phyloP scores from a whole-genome alignment of 176 grass and related monocot genomes.

The Aechmea fasciata region DNA sequence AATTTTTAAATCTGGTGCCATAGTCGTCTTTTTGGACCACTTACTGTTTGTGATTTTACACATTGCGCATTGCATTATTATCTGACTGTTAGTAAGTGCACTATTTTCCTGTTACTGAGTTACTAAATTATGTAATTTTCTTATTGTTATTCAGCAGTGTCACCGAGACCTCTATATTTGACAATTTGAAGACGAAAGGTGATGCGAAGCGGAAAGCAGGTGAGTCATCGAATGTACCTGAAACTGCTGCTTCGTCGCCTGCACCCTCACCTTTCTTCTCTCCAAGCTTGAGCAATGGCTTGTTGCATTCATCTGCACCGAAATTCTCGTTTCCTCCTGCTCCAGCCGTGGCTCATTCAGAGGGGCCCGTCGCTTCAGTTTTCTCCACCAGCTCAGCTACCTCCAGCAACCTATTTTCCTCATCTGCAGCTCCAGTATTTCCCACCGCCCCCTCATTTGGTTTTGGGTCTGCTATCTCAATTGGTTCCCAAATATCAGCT shows the following conservation, averaged over 20 bases:
- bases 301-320: slow-evolving; percentile 17
- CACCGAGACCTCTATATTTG: slow-evolving; percentile 16
- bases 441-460: slow-evolving; percentile 8
- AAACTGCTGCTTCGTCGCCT: slow-evolving; percentile 16
- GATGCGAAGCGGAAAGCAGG: slow-evolving; percentile 24
- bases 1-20: too few species aligned
- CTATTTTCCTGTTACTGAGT: slow-evolving; percentile 2
- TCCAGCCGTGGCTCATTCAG: slow-evolving; percentile 9
- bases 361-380: slow-evolving; percentile 13
- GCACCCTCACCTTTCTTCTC: slow-evolving; percentile 23
- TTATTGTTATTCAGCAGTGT: slow-evolving; percentile 24
- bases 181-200: slow-evolving; percentile 12
- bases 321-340: slow-evolving; percentile 13
- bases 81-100: background rate
- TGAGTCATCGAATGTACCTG: slow-evolving; percentile 24
- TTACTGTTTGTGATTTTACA: too few species aligned
- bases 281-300: slow-evolving; percentile 44
- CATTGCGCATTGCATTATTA: too few species aligned
- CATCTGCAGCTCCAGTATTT: slow-evolving; percentile 16
- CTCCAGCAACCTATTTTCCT: slow-evolving; percentile 20
- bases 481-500: background rate
- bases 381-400: slow-evolving; percentile 5
- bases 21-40: too few species aligned
- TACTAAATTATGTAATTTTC: slow-evolving; percentile 10
- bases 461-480: slow-evolving; percentile 26